Base-by-base conservation (phyloP, 768 basidiomycete species). In the Phaffia tasmanica region DNA sequence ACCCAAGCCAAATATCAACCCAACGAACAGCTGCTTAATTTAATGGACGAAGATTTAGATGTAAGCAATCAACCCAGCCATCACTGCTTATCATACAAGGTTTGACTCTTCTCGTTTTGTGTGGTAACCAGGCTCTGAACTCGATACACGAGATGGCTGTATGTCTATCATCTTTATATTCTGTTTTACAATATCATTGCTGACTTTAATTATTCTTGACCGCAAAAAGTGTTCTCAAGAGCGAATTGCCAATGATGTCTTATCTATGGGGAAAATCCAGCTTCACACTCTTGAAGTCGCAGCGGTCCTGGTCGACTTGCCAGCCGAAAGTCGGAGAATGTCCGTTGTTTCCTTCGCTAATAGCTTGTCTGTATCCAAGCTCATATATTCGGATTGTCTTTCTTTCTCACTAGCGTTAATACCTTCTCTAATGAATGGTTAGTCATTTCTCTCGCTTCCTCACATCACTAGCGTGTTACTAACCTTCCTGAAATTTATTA, bases 201-300 rank as follows among this genome's bases (percentile, higher is more conserved):
- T 42, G 35, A 42, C 35, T 11, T n/a, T 54, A 4, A 54, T 27
- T 8, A 18, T 54, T 18, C 27, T 27, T 27, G 53, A 18, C 8
- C 8, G 21, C 27, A 27, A 54, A n/a, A 74, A 75, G 23, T 61
- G 76, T 57, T 67, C 75, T 16, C 77, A 78, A 69, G 75, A 76
- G 54, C 70, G 76, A 53, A 78, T 79, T 27, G 73, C 75, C 46
- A 78, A 78, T 63, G 78, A 79, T 68, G 76, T 78, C 1, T 72
- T 78, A n/a, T 77, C 78, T 21, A 68, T 79, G 27, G 78, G 77
- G 18, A 67, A 77, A 47, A 76, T 79, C 48, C 77, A 78, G 64
- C 71, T 79, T 7, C 73, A 77, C 64, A 70, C 71, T 69, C 69
- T 71, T 27, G 68, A 69, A 16, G 69, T 74, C 30, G 68, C 70